Percentiles rank a stretch among this genome's conserved stretches.
phyloP scores from a whole-genome alignment of 345 rosid species.

The Brassica nigra region DNA sequence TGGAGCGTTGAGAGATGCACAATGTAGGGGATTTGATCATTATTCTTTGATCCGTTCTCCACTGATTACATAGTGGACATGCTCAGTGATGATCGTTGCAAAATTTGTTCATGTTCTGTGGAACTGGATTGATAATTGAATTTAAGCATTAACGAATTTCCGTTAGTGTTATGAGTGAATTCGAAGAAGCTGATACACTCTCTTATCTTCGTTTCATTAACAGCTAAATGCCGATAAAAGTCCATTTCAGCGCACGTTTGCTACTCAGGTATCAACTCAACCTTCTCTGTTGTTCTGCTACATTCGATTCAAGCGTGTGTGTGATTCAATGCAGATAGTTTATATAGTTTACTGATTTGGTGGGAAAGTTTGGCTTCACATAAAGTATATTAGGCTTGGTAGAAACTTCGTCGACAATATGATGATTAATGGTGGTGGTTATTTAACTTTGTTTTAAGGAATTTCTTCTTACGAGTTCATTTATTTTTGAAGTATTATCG shows the following conservation, averaged over 20 bases:
- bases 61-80: constrained; percentile 8
- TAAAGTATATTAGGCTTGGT: background rate
- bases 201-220: constrained; percentile 32
- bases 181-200: constrained; percentile 24
- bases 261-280: constrained; percentile 69
- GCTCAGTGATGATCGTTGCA: constrained; percentile 24
- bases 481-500: background rate
- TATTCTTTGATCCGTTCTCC: background rate
- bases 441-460: background rate
- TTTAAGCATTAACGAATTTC: constrained; percentile 13
- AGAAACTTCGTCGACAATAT: background rate
- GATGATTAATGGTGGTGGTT: background rate
- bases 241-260: constrained; percentile 94
- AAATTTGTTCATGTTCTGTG: constrained; percentile 22
- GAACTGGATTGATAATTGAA: constrained; percentile 11
- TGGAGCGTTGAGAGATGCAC: background rate
- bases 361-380: background rate
- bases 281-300: background rate
- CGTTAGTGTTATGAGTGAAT: background rate
- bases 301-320: background rate
- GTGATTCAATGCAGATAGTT: background rate
- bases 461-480: background rate
- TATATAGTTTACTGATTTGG: constrained; percentile 15
- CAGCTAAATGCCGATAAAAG: constrained; percentile 93
- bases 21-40: background rate